Evolutionary conservation across 2,329 filamentous ascomycete species (phyloP).

Genomic region (Bertia moriformis): DNA sequence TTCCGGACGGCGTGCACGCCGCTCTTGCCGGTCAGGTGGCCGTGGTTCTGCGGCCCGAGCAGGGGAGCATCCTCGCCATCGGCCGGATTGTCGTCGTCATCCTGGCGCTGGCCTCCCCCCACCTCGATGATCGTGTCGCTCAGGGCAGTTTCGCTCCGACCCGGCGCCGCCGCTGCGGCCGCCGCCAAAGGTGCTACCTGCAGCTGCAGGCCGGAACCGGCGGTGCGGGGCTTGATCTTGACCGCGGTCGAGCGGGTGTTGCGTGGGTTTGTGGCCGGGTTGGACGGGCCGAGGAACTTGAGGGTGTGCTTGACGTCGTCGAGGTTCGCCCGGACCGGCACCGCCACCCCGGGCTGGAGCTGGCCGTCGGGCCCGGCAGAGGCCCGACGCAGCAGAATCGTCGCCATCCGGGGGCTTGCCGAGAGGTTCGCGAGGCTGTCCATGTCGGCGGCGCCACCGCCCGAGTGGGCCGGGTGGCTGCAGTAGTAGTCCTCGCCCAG

Average conservation of each 20-base stretch:
- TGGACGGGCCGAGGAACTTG: conserved; percentile 52
- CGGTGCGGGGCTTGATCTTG: conserved; percentile 43
- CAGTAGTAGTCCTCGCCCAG: too few species aligned
- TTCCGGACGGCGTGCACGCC: neutral
- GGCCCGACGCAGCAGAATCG: conserved; percentile 42
- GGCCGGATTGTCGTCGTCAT: too few species aligned
- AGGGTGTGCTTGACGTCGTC: conserved; percentile 50
- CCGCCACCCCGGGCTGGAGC: too few species aligned
- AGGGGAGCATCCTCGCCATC: neutral
- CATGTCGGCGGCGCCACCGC: neutral
- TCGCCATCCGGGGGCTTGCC: conserved; percentile 19
- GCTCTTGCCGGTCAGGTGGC: neutral
- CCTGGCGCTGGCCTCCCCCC: too few species aligned
- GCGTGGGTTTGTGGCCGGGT: conserved; percentile 49
- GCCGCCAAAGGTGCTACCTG: too few species aligned
- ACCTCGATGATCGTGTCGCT: neutral
- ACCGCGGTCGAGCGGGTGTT: conserved; percentile 47
- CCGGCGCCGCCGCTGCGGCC: too few species aligned
- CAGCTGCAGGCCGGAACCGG: too few species aligned
- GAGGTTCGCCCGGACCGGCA: conserved; percentile 40
- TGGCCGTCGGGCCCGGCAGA: conserved; percentile 39
- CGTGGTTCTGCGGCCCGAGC: neutral
- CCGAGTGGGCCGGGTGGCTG: neutral
- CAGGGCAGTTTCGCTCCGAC: neutral
- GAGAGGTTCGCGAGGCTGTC: neutral